Percentiles rank a stretch among this genome's conserved stretches.
Evolutionary conservation across 257 asterid species (phyloP).

Genomic region (Voacanga thouarsii): DNA sequence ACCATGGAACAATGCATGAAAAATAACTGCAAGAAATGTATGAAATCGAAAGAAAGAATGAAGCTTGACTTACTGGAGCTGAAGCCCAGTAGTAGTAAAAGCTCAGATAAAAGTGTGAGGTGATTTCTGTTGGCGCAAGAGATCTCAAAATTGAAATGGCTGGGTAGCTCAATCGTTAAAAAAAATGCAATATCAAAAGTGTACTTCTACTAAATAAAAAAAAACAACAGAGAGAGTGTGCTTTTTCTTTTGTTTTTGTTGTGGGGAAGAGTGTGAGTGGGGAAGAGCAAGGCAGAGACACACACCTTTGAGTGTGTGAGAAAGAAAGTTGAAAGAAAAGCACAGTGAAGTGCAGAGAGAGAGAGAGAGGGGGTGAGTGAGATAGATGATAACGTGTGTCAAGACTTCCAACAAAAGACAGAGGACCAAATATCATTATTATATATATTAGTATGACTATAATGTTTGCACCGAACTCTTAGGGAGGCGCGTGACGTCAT

Average conservation of each 20-base stretch:
- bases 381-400: slow-evolving; percentile 5
- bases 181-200: not conserved
- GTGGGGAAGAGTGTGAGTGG: not conserved
- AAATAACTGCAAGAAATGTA: not conserved
- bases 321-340: slow-evolving; percentile 18
- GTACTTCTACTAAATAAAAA: not conserved
- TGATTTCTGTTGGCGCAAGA: slow-evolving; percentile 14
- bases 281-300: not conserved
- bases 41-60: slow-evolving; percentile 14
- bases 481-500: slow-evolving; percentile 17
- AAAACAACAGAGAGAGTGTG: not conserved
- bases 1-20: not conserved
- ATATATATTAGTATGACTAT: not conserved
- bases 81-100: slow-evolving; percentile 26
- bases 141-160: slow-evolving; percentile 29
- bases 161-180: slow-evolving; percentile 1
- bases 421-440: slow-evolving; percentile 8
- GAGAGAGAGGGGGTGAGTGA: slow-evolving; percentile 14
- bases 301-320: slow-evolving; percentile 19
- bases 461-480: slow-evolving; percentile 1
- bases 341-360: not conserved
- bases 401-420: slow-evolving; percentile 14
- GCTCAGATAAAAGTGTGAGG: slow-evolving; percentile 11
- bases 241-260: not conserved
- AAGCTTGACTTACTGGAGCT: slow-evolving; percentile 40